Evolutionary conservation across 2,329 filamentous ascomycete genomes (phyloP), one percentile per base, ranked within the genome.

Genomic region (Paramyrothecium sp.): DNA sequence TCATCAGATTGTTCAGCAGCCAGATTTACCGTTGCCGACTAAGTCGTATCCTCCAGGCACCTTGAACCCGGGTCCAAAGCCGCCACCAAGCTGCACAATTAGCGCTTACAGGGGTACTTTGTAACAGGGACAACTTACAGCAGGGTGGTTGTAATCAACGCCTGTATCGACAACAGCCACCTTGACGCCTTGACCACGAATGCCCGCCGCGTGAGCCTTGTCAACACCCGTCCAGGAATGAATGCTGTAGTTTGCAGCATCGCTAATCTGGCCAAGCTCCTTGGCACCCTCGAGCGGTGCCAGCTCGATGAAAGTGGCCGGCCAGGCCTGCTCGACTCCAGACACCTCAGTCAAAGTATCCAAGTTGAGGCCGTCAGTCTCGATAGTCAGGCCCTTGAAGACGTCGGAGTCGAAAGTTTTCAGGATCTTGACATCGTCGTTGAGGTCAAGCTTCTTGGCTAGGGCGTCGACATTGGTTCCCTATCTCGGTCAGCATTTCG

Each of bases 121-220:
- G 5, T 4, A 30, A 5, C 26, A 10, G 26, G 26, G 5, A 10
- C 23, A 17, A 56, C 55, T 52, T 47, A 59, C 54, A 34, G 54
- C 60, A 11, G 56, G 51, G 34, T 70, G 68, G 0, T 56, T 59
- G 44, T 69, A 70, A 38, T 62, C 61, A 20, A 65, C 55, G 1
- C 68, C 68, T 3, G 61, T 65, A 49, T 70, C 67, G 20, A 70
- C 61, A 7, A 70, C 53, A 17, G 60, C 67, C 23, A 70, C 58
- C 53, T 61, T 65, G 30, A 63, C 65, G 2, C 65, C 65, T 22
- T 62, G 56, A n/a, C 67, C 67, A 7, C 59, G 30, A n/a, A 63
- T 59, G 2, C 67, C 66, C 4, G 58, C 52, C 11, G 55, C 58
- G 21, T 70, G 67, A 1, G 67, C 57, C 46, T 61, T 61, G 19